Evolutionary conservation across 2,329 filamentous ascomycete species (phyloP), one percentile per base, ranked within the genome.

Genomic region (Phialocephala sp.): DNA sequence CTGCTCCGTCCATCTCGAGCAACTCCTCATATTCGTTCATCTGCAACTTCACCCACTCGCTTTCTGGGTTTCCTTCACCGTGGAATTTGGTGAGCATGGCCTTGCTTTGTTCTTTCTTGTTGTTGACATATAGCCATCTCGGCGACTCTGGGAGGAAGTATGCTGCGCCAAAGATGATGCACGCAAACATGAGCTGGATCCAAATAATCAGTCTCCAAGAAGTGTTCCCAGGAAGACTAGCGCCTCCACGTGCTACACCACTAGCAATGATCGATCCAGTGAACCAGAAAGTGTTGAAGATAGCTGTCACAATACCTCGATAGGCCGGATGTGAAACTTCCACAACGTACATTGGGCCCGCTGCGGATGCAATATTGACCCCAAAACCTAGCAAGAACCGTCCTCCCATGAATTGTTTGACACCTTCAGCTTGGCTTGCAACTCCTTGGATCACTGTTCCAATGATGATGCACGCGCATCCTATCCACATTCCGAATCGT

Each of bases 141-240:
- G 88, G 88, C 2, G 84, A 87, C 71, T 90, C 87, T 0, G 88
- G 87, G 0, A 89, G 77, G 68, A 87, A 81, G 63, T 81, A 86
- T 4, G 83, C 79, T 24, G 80, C 79, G 14, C 81, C 27, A 9
- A 82, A 77, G 52, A 87, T 82, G 32, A 86, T 69, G 1, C 75
- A 75, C 3, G 80, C 76, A 54, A 80, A 81, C 61, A 82, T 75
- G 56, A 81, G 70, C 67, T 83, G 82, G 4, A 82, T 71, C 78
- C 82, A 83, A 36, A 86, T 77, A 1, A 85, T 84, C 18, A 87
- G 79, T 50, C 81, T 79, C 85, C 86, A 88, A 6, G 79, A 79
- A 6, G 76, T 66, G 9, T 75, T 68, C 1, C 73, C 75, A 2
- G 77, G 73, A 12, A 81, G 73, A 60, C 79, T 82, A 32, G 78